Base-by-base conservation (phyloP, 768 basidiomycete genomes). In the Crepidotus variabilis region DNA sequence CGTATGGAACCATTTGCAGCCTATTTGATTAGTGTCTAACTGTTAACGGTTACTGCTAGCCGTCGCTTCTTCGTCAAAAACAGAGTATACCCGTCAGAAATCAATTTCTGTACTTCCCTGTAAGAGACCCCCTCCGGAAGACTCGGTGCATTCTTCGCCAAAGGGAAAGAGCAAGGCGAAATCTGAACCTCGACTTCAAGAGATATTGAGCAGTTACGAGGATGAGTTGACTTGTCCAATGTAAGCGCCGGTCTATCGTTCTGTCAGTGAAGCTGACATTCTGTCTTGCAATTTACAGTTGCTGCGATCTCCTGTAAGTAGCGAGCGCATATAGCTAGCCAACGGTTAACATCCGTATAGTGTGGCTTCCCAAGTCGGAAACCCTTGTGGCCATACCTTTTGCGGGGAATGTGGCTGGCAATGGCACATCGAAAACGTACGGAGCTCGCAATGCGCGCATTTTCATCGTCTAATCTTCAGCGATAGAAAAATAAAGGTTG, bases 331-430 rank as follows among this genome's bases (percentile, higher is more conserved):
- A 72, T 23, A 47, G 14, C 5, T 18, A 16, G 32, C 48, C 56
- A 50, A 54, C 46, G 58, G 21, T 35, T 18, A 51, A 23, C 35
- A 46, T 14, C 43, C 49, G 14, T 10, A 48, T 47, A 89, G 88
- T 54, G 85, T 80, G 33, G 80, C 77, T 32, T 75, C 86, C 2
- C 83, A 90, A 64, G 58, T 83, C 23, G 77, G 80, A 21, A 87
- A 84, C 63, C 86, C 88, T 2, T 91, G 89, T 61, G 89, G 89
- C 11, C 89, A 91, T 64, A 84, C 81, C 22, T 80, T 79, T 57
- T 91, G 89, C 56, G 89, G 85, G 7, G 77, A 81, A 43, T 91
- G 89, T 63, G 81, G 80, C 10, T 76, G 79, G 69, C 68, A 74
- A 55, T 90, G 88, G 88, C 71, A 82, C 52, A 62, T 64, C 39